phyloP scores from a whole-genome alignment of 2,329 filamentous ascomycete species.

The Aureobasidium sp. region DNA sequence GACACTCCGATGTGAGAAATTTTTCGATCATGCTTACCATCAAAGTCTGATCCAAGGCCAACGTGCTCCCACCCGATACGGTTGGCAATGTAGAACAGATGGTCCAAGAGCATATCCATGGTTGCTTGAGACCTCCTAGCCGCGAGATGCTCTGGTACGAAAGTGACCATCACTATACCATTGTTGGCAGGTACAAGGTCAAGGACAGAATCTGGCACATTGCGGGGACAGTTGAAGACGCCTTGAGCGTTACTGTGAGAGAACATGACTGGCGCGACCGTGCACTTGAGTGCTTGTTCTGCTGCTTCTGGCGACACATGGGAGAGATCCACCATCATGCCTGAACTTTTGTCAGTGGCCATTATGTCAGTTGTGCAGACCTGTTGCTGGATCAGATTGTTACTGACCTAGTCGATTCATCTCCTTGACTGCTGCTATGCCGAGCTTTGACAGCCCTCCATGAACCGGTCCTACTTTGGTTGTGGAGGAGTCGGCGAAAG shows the following conservation, averaged over 20 bases:
- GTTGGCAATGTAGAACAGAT: conserved; percentile 20
- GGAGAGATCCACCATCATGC: conserved; percentile 20
- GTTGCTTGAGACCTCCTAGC: conserved; percentile 26
- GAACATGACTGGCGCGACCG: conserved; percentile 17
- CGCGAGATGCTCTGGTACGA: conserved; percentile 28
- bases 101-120: conserved; percentile 33
- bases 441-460: conserved; percentile 22
- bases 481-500: conserved; percentile 19
- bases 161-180: conserved; percentile 37
- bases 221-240: conserved; percentile 29
- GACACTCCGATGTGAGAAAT: too few relatives aligned
- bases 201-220: conserved; percentile 38
- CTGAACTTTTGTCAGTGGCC: conserved; percentile 1
- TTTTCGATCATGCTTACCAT: conserved; percentile 18
- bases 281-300: conserved; percentile 21
- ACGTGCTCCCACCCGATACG: conserved; percentile 32
- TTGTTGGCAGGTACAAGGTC: conserved; percentile 30
- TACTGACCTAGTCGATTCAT: conserved; percentile 32
- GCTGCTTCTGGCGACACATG: conserved; percentile 19
- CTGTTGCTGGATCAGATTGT: not conserved
- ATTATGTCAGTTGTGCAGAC: not conserved
- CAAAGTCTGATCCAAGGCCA: conserved; percentile 34
- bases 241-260: conserved; percentile 22
- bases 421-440: conserved; percentile 26
- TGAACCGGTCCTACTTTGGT: conserved; percentile 18